These are phyloP conservation scores for Lepidium didymum DNA, from an alignment of 345 rosid genomes.

Conservation along the genomic window DNA sequence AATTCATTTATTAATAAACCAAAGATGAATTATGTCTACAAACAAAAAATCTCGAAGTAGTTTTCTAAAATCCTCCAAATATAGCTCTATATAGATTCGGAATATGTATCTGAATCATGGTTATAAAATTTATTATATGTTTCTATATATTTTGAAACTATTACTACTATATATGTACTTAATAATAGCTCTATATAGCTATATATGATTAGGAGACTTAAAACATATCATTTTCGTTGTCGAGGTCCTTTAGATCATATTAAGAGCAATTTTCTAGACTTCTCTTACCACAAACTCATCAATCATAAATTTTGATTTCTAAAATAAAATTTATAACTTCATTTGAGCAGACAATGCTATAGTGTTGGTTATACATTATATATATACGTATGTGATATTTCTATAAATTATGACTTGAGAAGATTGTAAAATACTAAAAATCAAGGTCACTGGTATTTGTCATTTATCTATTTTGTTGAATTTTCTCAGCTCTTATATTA, in stretches of 20 bases:
- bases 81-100: no score
- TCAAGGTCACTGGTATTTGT: constrained; percentile 25
- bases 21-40: no score
- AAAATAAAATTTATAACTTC: neutral
- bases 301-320: neutral
- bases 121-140: neutral
- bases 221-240: neutral
- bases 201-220: neutral
- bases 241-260: neutral
- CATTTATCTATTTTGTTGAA: constrained; percentile 7
- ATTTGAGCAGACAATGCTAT: neutral
- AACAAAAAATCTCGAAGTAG: no score
- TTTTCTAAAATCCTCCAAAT: no score
- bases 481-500: constrained; percentile 3
- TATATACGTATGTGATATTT: constrained; percentile 8
- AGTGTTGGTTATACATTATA: neutral
- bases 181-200: no score
- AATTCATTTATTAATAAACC: no score
- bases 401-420: constrained; percentile 4
- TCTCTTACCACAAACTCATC: constrained; percentile 19
- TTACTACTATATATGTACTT: no score
- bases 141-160: neutral
- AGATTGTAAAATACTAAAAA: constrained; percentile 14
- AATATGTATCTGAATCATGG: no score
- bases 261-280: neutral